These are phyloP conservation scores for Chlamydomonas asymmetrica DNA, from an alignment of 139 green algal genomes.

Conservation along the genomic window DNA sequence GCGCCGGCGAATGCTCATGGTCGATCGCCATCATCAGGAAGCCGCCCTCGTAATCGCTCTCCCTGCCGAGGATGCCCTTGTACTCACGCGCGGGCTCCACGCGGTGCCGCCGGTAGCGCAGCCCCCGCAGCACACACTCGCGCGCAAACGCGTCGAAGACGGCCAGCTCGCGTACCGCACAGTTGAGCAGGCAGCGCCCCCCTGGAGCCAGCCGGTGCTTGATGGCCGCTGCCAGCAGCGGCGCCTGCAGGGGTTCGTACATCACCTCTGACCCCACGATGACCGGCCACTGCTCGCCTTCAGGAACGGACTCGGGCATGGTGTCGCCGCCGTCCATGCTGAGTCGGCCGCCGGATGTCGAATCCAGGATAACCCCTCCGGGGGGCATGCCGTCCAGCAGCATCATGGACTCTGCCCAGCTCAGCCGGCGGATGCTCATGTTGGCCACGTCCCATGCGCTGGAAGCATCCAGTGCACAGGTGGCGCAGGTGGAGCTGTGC, in stretches of 20 bases:
- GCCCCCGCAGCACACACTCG: constrained; percentile 28
- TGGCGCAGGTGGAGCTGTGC: too few relatives aligned
- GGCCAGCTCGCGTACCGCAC: constrained; percentile 58
- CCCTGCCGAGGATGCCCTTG: constrained; percentile 41
- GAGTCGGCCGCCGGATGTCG: too few relatives aligned
- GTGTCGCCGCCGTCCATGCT: background rate
- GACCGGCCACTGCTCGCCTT: constrained; percentile 51
- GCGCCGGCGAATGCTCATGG: constrained; percentile 13
- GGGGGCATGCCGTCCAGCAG: constrained; percentile 19
- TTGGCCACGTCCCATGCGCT: constrained; percentile 57
- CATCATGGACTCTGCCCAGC: constrained; percentile 40
- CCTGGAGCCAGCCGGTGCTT: constrained; percentile 51
- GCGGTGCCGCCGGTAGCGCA: constrained; percentile 37
- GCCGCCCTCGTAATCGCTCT: constrained; percentile 71
- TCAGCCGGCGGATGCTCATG: constrained; percentile 62
- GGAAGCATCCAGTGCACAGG: too few relatives aligned
- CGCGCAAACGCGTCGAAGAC: constrained; percentile 61
- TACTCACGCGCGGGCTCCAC: constrained; percentile 20
- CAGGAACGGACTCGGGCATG: constrained; percentile 34
- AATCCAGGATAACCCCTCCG: too few relatives aligned
- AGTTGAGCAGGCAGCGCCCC: constrained; percentile 60
- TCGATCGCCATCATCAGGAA: constrained; percentile 64
- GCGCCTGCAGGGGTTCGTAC: constrained; percentile 68
- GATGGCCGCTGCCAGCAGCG: constrained; percentile 67
- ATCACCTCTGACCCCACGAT: constrained; percentile 78